phyloP scores from a whole-genome alignment of 2,329 filamentous ascomycete genomes.

The Bipolaris zeicola region DNA sequence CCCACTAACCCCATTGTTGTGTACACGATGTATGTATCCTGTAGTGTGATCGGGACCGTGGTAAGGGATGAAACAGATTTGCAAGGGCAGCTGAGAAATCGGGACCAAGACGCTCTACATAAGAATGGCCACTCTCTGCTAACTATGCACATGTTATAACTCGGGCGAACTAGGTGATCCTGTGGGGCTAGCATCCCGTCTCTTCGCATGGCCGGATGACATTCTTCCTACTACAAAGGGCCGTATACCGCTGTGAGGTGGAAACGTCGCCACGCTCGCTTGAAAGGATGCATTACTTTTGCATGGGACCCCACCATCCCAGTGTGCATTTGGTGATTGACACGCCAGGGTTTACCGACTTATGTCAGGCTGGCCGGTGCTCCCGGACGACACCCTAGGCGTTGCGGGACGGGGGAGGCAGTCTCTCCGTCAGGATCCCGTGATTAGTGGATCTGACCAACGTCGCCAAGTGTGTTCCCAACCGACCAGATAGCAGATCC shows the following conservation, averaged over 20 bases:
- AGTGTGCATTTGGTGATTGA: neutral
- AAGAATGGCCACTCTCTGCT: neutral
- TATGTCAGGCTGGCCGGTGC: neutral
- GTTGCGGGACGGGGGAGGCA: neutral
- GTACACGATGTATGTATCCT: slow-evolving; percentile 7
- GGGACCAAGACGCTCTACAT: neutral
- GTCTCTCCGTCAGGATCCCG: neutral
- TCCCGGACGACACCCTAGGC: neutral
- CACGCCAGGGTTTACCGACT: neutral
- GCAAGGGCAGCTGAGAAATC: neutral
- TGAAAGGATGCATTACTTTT: slow-evolving; percentile 2
- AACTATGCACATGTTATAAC: neutral
- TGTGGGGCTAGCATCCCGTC: neutral
- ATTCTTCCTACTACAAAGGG: neutral
- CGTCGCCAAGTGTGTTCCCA: neutral
- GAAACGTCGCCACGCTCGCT: neutral
- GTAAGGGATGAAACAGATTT: neutral
- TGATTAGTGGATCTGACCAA: neutral
- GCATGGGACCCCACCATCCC: neutral
- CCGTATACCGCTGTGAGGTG: neutral
- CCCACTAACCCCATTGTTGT: slow-evolving; percentile 19
- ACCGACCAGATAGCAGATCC: neutral
- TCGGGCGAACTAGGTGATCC: neutral
- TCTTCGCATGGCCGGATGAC: neutral
- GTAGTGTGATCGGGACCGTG: slow-evolving; percentile 1